A percentile compares a stretch with the other conserved stretches of the same genome.
phyloP scores from a whole-genome alignment of 208 protist species.

The Trypanosomatidae sp. region DNA sequence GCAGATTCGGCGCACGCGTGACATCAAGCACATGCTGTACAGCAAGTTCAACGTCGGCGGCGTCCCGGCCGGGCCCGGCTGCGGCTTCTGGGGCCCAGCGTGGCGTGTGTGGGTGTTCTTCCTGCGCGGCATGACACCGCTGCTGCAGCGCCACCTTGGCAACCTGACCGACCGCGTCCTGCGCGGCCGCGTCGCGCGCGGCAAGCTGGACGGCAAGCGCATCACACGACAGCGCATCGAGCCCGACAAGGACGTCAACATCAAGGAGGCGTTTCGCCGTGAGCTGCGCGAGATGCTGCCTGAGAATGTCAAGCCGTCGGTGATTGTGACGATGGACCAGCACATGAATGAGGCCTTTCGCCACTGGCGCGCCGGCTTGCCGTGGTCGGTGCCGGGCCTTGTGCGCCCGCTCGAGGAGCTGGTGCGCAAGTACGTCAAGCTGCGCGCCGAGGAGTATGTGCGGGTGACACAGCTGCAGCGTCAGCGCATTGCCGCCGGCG shows the following conservation, averaged over 20 bases:
- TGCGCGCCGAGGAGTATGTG: constrained; percentile 99
- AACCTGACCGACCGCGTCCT: constrained; percentile 99
- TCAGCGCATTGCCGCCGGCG: constrained; percentile 97
- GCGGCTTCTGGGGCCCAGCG: constrained; percentile 99
- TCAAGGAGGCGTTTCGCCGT: constrained; percentile 98
- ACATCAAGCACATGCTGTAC: constrained; percentile 99
- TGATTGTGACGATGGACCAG: constrained; percentile 98
- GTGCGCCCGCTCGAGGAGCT: constrained; percentile 97
- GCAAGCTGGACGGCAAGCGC: constrained; percentile 96
- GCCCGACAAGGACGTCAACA: constrained; percentile 99
- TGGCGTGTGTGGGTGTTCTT: constrained; percentile 99
- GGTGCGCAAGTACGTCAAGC: constrained; percentile 99
- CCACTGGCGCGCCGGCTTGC: constrained; percentile 98
- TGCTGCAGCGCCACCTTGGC: constrained; percentile 99
- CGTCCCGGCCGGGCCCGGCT: constrained; percentile 97
- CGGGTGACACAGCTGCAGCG: constrained; percentile 99
- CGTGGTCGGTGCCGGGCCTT: constrained; percentile 98
- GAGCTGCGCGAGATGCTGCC: constrained; percentile 99
- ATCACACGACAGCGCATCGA: constrained; percentile 99
- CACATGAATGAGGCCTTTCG: constrained; percentile 99
- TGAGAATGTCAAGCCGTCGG: constrained; percentile 94
- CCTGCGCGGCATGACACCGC: constrained; percentile 98
- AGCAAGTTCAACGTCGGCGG: constrained; percentile 98
- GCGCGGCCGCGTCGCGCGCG: constrained; percentile 93
- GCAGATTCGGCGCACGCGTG: constrained; percentile 98